Base-by-base conservation (phyloP, 2,329 filamentous ascomycete species). In the Keithomyces neogunnii region DNA sequence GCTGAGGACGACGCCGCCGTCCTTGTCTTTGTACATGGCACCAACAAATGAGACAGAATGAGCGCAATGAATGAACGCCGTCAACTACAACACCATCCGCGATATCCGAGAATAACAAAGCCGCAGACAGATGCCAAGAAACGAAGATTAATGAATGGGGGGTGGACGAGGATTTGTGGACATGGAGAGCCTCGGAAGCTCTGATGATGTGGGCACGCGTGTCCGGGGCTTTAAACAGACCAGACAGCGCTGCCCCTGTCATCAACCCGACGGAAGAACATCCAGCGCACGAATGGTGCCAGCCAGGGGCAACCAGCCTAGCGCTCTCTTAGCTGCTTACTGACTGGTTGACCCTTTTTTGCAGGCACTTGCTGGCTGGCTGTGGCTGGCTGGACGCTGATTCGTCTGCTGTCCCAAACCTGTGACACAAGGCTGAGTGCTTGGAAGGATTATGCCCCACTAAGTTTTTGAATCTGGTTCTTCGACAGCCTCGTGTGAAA, bases 21-120 rank as follows among this genome's bases (percentile, higher is more conserved):
- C 77, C 69, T 83, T 82, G 71, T 85, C 82, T 69, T 85, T 85
- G 69, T 81, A 84, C 68, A 70, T 70, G 53, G 61, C 51, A 59
- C 57, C 53, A 50, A 45, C 44, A 52, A 53, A 45, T 47, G 53
- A 52, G 35, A 54, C 48, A 53, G 55, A 57, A 56, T 33, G 54
- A 57, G 49, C 48, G 49, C 57, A 55, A n/a, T 50, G 51, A 51
- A 13, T 2, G 33, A 54, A 50, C 5, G 46, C 48, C 43, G 13
- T 26, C 56, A 53, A 48, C 56, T 57, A 62, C 49, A 58, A 53
- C 54, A 59, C 59, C 62, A 63, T 68, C 63, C 63, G 64, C 56
- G 48, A 51, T 53, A 62, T 66, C 65, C 65, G 67, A 53, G 38
- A 40, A 30, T 42, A 36, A 29, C 36, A 50, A 35, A 32, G 47